Conservation (phyloP, 345 rosid species). For the Euphorbia peplus region DNA sequence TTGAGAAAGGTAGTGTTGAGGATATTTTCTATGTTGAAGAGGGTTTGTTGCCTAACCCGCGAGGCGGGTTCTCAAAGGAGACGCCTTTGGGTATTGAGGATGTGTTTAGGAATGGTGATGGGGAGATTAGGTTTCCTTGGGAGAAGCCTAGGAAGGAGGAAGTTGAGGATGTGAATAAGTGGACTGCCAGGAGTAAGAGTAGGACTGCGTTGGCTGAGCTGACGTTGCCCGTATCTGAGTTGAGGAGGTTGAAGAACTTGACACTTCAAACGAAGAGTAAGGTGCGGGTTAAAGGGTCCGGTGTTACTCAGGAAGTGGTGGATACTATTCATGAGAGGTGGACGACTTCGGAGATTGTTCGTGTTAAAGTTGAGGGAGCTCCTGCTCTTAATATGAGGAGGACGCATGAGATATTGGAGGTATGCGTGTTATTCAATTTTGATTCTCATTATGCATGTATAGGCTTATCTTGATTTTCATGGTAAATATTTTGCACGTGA, state of each 20-base stretch:
- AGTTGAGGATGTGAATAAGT: slow-evolving; percentile 35
- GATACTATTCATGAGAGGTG: slow-evolving; percentile 69
- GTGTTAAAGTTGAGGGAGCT: slow-evolving; percentile 77
- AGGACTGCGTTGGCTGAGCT: slow-evolving; percentile 66
- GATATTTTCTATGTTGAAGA: slow-evolving; percentile 69
- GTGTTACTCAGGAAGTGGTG: slow-evolving; percentile 73
- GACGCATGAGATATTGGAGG: slow-evolving; percentile 93
- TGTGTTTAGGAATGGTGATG: slow-evolving; percentile 33
- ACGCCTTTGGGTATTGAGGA: slow-evolving; percentile 43
- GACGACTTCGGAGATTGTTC: slow-evolving; percentile 76
- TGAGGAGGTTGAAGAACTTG: slow-evolving; percentile 73
- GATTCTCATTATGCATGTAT: not conserved
- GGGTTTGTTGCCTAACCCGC: slow-evolving; percentile 53
- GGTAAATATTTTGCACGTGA: too few species aligned
- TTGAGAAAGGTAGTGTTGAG: slow-evolving; percentile 73
- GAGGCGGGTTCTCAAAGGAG: slow-evolving; percentile 58
- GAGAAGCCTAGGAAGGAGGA: slow-evolving; percentile 46
- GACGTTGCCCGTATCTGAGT: slow-evolving; percentile 70
- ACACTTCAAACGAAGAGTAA: slow-evolving; percentile 60
- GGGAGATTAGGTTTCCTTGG: slow-evolving; percentile 82
- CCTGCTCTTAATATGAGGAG: slow-evolving; percentile 88
- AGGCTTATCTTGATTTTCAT: too few species aligned
- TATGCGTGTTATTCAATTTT: slow-evolving; percentile 28
- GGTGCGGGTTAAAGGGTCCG: slow-evolving; percentile 55
- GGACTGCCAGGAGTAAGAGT: slow-evolving; percentile 53